A percentile compares a stretch with the other conserved stretches of the same genome.
Conservation (phyloP, 2,329 filamentous ascomycete species). For the Exophiala aquamarina region DNA sequence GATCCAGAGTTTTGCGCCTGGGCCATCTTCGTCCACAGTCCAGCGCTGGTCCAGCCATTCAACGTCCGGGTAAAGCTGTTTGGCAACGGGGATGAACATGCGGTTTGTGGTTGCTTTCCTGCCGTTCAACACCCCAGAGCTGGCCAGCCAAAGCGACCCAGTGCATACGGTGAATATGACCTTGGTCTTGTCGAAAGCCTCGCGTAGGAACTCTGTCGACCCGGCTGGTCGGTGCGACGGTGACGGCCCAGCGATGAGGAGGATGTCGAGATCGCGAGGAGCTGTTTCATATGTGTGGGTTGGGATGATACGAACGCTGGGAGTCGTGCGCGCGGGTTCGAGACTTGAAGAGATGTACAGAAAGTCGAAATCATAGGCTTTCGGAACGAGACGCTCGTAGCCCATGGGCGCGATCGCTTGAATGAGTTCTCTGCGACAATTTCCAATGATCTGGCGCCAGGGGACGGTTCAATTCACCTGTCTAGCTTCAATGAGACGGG, state of each 20-base stretch:
- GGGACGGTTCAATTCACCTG: too few relatives aligned
- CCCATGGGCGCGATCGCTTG: background rate
- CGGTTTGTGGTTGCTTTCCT: constrained; percentile 43
- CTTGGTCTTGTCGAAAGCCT: constrained; percentile 15
- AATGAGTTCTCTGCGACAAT: too few relatives aligned
- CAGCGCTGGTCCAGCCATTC: constrained; percentile 9
- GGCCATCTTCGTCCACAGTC: constrained; percentile 20
- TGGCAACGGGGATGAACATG: constrained; percentile 29
- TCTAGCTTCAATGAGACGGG: too few relatives aligned
- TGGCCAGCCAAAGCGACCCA: constrained; percentile 39
- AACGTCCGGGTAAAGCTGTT: constrained; percentile 30
- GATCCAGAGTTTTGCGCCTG: constrained; percentile 12
- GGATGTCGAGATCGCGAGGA: constrained; percentile 43
- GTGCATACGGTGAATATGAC: constrained; percentile 32
- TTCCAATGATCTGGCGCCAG: too few relatives aligned
- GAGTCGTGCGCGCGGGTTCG: constrained; percentile 33
- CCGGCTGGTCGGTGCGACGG: constrained; percentile 32
- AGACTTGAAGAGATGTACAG: constrained; percentile 40
- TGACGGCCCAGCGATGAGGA: constrained; percentile 40
- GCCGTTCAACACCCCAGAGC: constrained; percentile 37
- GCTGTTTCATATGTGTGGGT: constrained; percentile 42
- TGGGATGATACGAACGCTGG: constrained; percentile 35
- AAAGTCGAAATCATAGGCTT: constrained; percentile 37
- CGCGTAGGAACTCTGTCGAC: constrained; percentile 39
- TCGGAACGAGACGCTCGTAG: constrained; percentile 22